Evolutionary conservation across 2,329 filamentous ascomycete genomes (phyloP), one percentile per base, ranked within the genome.

Genomic region (Didymella segeticola): DNA sequence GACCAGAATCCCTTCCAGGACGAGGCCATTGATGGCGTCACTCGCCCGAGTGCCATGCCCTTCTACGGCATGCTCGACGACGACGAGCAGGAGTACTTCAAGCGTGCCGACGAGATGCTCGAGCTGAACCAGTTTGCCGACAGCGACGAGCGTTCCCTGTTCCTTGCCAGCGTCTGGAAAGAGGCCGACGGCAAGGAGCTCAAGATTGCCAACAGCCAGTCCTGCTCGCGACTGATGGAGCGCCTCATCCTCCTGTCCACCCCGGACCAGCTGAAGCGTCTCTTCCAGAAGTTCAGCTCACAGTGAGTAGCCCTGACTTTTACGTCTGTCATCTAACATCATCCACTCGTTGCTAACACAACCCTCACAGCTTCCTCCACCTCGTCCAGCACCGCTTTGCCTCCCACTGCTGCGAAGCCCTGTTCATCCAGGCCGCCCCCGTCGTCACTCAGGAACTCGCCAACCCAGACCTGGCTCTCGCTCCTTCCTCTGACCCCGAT

Each of bases 341-440:
- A 19, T 26, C 19, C 11, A 10, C 20, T 30, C 8, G n/a, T 31
- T 38, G 33, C 56, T 63, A 56, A 63, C 64, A 61, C 39, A 56
- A 63, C 64, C 61, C 39, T 8, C 6, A 29, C 63, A 84, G 82
- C 75, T 96, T 98, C 75, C 80, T 93, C 53, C 89, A 93, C 66
- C 83, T 99, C 23, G 87, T 97, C 45, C 93, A 96, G 72, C 95
- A 99, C 77, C 89, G 95, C 15, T 99, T 99, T 69, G 95, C 95
- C 5, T 96, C 93, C 56, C 95, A 99, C 79, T 98, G 93, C 77
- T 97, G 93, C 73, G 95, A 99, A 78, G 91, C 91, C 22, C 82
- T 99, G 26, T 98, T 99, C 74, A 80, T 93, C 42, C 86, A 90
- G 60, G 89, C 90, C 1, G 93, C 93, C 0, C 88, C 90, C 1